Conservation (phyloP, 306 rosid species). For the Lupinus albus region DNA sequence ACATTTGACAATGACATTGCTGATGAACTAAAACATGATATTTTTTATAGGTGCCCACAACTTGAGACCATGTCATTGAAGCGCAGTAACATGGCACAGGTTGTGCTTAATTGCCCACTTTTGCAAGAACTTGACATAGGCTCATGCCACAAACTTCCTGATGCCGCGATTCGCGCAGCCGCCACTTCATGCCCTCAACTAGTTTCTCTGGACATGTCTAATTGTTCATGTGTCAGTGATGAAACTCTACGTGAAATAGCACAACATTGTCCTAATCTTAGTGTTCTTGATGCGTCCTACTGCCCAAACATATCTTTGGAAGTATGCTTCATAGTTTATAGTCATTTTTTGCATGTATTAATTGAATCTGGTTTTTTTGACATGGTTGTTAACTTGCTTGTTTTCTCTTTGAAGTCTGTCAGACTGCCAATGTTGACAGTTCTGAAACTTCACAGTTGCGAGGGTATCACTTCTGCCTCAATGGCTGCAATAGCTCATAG, state of each 20-base stretch:
- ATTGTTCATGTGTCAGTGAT: slow-evolving; percentile 91
- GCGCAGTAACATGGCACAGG: slow-evolving; percentile 98
- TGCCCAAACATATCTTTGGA: slow-evolving; percentile 95
- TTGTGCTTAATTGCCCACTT: slow-evolving; percentile 86
- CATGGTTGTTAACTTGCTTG: slow-evolving; percentile 34
- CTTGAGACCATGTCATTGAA: slow-evolving; percentile 95
- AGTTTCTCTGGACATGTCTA: slow-evolving; percentile 83
- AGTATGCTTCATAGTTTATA: slow-evolving; percentile 53
- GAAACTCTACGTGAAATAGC: slow-evolving; percentile 96
- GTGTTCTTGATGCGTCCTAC: slow-evolving; percentile 85
- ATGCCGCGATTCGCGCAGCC: slow-evolving; percentile 94
- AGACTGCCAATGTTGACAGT: slow-evolving; percentile 80
- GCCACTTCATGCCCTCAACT: slow-evolving; percentile 92
- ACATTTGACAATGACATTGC: not conserved
- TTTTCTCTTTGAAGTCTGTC: slow-evolving; percentile 72
- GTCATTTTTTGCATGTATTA: slow-evolving; percentile 1
- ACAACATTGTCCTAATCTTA: slow-evolving; percentile 64
- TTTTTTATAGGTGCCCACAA: slow-evolving; percentile 79
- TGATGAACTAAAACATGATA: slow-evolving; percentile 32
- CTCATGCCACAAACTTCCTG: slow-evolving; percentile 97
- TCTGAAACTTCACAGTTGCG: slow-evolving; percentile 91
- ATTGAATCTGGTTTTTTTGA: slow-evolving; percentile 48
- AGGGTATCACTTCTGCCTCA: slow-evolving; percentile 97
- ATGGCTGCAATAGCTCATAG: slow-evolving; percentile 83
- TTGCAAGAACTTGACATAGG: slow-evolving; percentile 85